phyloP scores from a whole-genome alignment of 129 eudicot species.

The Glebionis coronaria region DNA sequence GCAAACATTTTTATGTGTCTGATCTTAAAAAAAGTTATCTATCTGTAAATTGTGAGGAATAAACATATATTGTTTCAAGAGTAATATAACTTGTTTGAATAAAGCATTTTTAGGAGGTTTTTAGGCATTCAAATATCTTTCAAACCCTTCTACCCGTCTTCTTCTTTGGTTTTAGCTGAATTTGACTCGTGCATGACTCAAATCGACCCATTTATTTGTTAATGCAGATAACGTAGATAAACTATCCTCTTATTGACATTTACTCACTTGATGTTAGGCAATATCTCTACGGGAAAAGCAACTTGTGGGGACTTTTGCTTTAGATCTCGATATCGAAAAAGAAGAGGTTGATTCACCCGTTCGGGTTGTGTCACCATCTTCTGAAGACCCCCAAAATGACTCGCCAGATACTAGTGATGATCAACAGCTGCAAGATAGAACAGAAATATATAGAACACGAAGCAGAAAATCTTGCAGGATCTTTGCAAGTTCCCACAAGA shows the following conservation, averaged over 20 bases:
- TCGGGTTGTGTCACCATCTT: constrained; percentile 60
- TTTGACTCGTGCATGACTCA: no score
- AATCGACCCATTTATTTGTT: no score
- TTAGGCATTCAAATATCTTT: no score
- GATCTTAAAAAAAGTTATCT: no score
- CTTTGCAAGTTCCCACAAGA: constrained; percentile 19
- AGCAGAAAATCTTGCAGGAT: constrained; percentile 20
- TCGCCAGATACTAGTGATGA: constrained; percentile 16
- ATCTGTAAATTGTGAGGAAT: no score
- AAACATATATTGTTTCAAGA: no score
- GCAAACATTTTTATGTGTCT: no score
- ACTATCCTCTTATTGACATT: background rate
- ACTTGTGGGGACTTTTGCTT: constrained; percentile 56
- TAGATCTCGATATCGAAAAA: constrained; percentile 44
- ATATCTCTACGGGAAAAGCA: constrained; percentile 74
- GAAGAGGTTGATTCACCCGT: constrained; percentile 44
- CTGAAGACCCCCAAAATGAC: constrained; percentile 29
- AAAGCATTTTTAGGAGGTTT: no score
- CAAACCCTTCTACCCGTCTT: no score
- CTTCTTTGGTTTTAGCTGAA: no score
- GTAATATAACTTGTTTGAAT: no score
- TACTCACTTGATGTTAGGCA: constrained; percentile 50
- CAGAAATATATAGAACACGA: constrained; percentile 22
- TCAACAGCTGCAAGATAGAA: constrained; percentile 32
- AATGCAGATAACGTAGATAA: no score